Base-by-base conservation (phyloP, 768 basidiomycete species). In the Wakefieldia striispora region DNA sequence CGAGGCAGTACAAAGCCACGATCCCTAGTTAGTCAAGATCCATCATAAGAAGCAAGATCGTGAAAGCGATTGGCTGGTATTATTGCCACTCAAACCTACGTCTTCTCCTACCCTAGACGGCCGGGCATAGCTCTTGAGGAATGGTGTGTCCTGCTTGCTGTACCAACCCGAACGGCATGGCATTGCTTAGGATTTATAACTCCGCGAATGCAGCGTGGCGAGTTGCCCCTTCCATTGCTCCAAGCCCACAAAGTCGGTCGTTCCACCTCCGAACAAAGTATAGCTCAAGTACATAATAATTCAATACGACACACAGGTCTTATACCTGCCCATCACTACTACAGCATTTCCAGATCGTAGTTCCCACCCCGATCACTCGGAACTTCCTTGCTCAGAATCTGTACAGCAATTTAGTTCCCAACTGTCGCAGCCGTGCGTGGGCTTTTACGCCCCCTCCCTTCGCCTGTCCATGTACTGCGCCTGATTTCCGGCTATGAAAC, bases 191-290 rank as follows among this genome's bases (percentile, higher is more conserved):
- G 29, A 34, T 52, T 67, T 62, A 38, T 27, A 64, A 67, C 67
- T 67, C 66, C 66, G 66, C 66, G 66, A 69, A 47, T 38, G 29
- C 53, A 43, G 67, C 58, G 67, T 65, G 65, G 50, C 64, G 29
- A 29, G 19, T 37, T 13, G 38, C 13, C 19, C 50, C 37, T 26
- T 47, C 17, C 29, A 7, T 34, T 29, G 48, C 45, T 51, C 46
- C 33, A 14, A 16, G 16, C 14, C 16, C 33, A 29, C 11, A 11
- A 33, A 33, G 33, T 33, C 13, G 13, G 29, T 29, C 11, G 27
- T 29, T 3, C 29, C 29, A 29, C 21, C 39, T 36, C 40, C 42
- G 27, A 36, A 45, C 34, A 26, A 48, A 29, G 35, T 40, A 48
- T 24, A 26, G 13, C n/a, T 47, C 20, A 6, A 42, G 51, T 62